A percentile compares a stretch with the other conserved stretches of the same genome.
phyloP scores from a whole-genome alignment of 805 yeast species.

The Saturnispora diversa region DNA sequence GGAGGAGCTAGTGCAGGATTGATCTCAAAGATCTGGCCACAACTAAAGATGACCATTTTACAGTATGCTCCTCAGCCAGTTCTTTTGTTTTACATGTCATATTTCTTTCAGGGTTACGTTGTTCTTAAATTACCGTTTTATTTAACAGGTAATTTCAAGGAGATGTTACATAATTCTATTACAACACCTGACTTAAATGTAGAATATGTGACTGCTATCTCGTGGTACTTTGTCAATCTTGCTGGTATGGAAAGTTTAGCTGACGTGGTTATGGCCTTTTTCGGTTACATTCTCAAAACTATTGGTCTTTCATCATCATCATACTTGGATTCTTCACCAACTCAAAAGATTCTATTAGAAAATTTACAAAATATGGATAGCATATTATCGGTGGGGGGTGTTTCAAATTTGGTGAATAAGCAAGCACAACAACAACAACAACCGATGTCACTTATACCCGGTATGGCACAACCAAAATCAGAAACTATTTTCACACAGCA shows the following conservation, averaged over 20 bases:
- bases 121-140: slow-evolving; percentile 89
- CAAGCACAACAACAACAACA: slow-evolving; percentile 14
- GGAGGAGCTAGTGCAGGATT: slow-evolving; percentile 52
- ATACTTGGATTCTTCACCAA: slow-evolving; percentile 2
- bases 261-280: slow-evolving; percentile 42
- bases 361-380: slow-evolving; percentile 7
- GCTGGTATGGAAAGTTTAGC: slow-evolving; percentile 74
- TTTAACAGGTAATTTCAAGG: slow-evolving; percentile 78
- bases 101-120: slow-evolving; percentile 85
- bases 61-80: slow-evolving; percentile 86
- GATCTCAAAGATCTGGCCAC: slow-evolving; percentile 63
- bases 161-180: slow-evolving; percentile 86
- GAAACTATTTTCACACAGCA: slow-evolving; percentile 58
- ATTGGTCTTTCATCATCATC: not conserved
- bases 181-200: slow-evolving; percentile 79
- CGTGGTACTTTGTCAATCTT: slow-evolving; percentile 91
- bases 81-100: slow-evolving; percentile 94
- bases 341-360: not conserved
- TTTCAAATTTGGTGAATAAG: not conserved
- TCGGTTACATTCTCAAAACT: slow-evolving; percentile 30
- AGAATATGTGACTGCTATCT: slow-evolving; percentile 85
- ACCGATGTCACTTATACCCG: not conserved
- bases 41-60: slow-evolving; percentile 76
- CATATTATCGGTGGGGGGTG: slow-evolving; percentile 11
- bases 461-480: slow-evolving; percentile 44